Percentiles rank a stretch among this genome's conserved stretches.
phyloP scores from a whole-genome alignment of 768 basidiomycete species.

The Rubroboletus pulcherrimus region DNA sequence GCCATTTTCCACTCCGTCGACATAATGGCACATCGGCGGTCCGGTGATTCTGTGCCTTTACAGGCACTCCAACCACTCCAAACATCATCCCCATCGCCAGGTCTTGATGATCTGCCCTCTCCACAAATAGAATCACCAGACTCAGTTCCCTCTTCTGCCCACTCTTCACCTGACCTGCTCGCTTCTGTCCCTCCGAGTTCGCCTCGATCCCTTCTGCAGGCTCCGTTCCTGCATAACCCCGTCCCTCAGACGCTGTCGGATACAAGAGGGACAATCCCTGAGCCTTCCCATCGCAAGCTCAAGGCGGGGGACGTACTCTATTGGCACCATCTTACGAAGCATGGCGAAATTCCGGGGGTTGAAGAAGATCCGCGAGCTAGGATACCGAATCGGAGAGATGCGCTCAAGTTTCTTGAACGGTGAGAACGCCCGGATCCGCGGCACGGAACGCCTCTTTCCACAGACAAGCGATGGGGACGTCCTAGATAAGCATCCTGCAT shows the following conservation, averaged over 20 bases:
- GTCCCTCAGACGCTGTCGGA: constrained; percentile 11
- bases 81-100: constrained; percentile 11
- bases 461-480: constrained; percentile 10
- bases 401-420: constrained; percentile 22
- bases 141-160: constrained; percentile 17
- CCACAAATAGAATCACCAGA: constrained; percentile 24
- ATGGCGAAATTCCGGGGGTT: constrained; percentile 71
- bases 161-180: constrained; percentile 25
- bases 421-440: constrained; percentile 20
- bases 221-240: constrained; percentile 9
- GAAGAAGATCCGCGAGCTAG: constrained; percentile 57
- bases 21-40: constrained; percentile 24
- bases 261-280: constrained; percentile 12
- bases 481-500: constrained; percentile 14
- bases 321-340: constrained; percentile 72
- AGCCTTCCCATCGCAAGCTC: constrained; percentile 37
- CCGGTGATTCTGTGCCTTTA: constrained; percentile 4
- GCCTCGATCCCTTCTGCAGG: constrained; percentile 16
- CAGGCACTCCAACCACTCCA: constrained; percentile 24
- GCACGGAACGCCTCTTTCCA: constrained; percentile 4
- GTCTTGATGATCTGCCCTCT: constrained; percentile 22
- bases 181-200: constrained; percentile 18
- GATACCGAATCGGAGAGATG: constrained; percentile 9
- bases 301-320: constrained; percentile 61
- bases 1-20: constrained; percentile 21